Evolutionary conservation across 179 eudicot species (phyloP).

Genomic region (Silene vulgaris): DNA sequence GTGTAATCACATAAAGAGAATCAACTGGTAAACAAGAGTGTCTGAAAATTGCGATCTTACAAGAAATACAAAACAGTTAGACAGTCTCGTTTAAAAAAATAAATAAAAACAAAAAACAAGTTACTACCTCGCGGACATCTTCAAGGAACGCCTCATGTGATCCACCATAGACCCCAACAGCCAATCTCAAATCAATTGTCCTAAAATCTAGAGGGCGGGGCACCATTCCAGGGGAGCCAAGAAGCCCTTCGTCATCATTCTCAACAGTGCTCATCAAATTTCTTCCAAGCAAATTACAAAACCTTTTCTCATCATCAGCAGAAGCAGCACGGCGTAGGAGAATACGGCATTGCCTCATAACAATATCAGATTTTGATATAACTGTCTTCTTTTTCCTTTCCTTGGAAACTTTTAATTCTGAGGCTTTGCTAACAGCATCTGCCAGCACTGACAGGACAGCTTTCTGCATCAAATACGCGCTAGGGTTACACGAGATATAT

Average conservation of each 20-base stretch:
- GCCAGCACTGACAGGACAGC: slow-evolving; percentile 74
- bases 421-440: slow-evolving; percentile 38
- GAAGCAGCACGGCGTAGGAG: slow-evolving; percentile 63
- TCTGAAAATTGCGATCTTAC: background rate
- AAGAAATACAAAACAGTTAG: background rate
- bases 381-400: slow-evolving; percentile 49
- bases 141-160: slow-evolving; percentile 87
- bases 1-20: background rate
- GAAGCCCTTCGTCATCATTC: slow-evolving; percentile 80
- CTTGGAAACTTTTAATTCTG: slow-evolving; percentile 38
- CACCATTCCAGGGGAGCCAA: slow-evolving; percentile 76
- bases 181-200: slow-evolving; percentile 84
- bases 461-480: slow-evolving; percentile 52
- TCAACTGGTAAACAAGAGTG: background rate
- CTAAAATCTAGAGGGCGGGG: slow-evolving; percentile 88
- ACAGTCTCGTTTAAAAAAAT: background rate
- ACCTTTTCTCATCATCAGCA: slow-evolving; percentile 59
- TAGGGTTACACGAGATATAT: slow-evolving; percentile 12
- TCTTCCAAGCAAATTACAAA: slow-evolving; percentile 80
- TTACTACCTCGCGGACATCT: slow-evolving; percentile 79
- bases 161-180: slow-evolving; percentile 72
- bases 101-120: background rate
- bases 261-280: slow-evolving; percentile 47
- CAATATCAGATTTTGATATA: slow-evolving; percentile 45
- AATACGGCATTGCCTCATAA: slow-evolving; percentile 77